Base-by-base conservation (phyloP, 352 stramenopile genomes). In the Plasmopara halstedii region DNA sequence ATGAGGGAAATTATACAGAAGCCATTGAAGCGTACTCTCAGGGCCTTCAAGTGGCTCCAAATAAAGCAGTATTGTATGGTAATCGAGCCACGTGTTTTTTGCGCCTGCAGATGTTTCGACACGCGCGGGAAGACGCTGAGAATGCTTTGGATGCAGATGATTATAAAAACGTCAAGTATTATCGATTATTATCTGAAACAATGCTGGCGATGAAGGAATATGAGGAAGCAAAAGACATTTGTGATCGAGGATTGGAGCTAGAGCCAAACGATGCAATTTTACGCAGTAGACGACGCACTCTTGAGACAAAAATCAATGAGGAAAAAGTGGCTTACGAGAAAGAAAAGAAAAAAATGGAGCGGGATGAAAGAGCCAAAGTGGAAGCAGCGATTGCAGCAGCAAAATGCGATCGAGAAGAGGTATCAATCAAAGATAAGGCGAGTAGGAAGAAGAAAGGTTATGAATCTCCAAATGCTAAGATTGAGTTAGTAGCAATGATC, bases 51-150 rank as follows among this genome's bases (percentile, higher is more conserved):
- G 39, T 64, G 0, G 43, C 59, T 1, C 46, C 46, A 9, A 32
- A 64, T n/a, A 34, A 71, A n/a, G 48, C 64, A 0, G 57, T 68
- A 19, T 49, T 73, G 2, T 60, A 48, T 46, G 50, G 53, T n/a
- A 71, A 73, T 42, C 41, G 67, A 27, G 59, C 62, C 25, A 59
- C 50, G 44, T 69, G 59, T 33, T 64, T 61, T 26, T 36, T 77
- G 1, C 21, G 32, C 13, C 19, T 67, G 19, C 54, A 63, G 34
- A 27, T 66, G 33, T 73, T 57, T 34, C 53, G 59, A 5, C 40
- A 46, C 6, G 62, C 63, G 1, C 45, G 56, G 0, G 56, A 69
- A 42, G 67, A 73, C 38, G 67, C 67, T 0, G 41, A 62, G 26
- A 56, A 76, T 18, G 66, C 62, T 2, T 15, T 76, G 37, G 55